A percentile compares a stretch with the other conserved stretches of the same genome.
phyloP scores from a whole-genome alignment of 192 early-diverging fungal genomes.

The Backusella psychrophila region DNA sequence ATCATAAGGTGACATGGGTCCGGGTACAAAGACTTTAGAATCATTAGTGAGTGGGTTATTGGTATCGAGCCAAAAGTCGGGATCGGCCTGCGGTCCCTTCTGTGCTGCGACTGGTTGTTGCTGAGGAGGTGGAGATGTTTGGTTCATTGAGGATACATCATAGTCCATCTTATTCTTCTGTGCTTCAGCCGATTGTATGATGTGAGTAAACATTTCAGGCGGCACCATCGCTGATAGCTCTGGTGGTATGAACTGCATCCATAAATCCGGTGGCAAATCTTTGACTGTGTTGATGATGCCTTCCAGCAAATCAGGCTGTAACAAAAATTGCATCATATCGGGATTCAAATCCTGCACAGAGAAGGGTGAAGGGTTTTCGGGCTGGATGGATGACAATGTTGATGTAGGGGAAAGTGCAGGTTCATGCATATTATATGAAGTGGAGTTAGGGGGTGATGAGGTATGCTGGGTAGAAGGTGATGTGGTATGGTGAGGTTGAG shows the following conservation, averaged over 20 bases:
- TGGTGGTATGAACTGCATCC: conserved; percentile 2
- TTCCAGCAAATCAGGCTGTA: conserved; percentile 3
- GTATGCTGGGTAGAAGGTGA: background rate
- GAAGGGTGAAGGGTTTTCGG: background rate
- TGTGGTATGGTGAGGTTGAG: background rate
- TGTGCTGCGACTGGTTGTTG: background rate
- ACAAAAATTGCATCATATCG: background rate
- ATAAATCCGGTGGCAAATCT: conserved; percentile 4
- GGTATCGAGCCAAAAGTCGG: conserved; percentile 5
- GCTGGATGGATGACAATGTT: background rate
- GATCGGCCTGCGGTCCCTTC: background rate
- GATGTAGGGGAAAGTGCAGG: background rate
- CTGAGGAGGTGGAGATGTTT: background rate
- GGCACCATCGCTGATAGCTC: conserved; percentile 1
- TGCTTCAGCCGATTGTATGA: background rate
- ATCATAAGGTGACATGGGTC: conserved; percentile 26
- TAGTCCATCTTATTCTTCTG: background rate
- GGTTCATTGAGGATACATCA: background rate
- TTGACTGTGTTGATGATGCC: background rate
- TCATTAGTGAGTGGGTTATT: background rate
- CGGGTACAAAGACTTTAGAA: background rate
- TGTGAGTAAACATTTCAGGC: background rate
- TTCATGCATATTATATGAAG: background rate
- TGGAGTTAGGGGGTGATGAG: background rate
- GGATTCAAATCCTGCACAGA: conserved; percentile 1